Evolutionary conservation across 139 green algal species (phyloP), one percentile per base, ranked within the genome.

Genomic region (Chlorella ohadii): DNA sequence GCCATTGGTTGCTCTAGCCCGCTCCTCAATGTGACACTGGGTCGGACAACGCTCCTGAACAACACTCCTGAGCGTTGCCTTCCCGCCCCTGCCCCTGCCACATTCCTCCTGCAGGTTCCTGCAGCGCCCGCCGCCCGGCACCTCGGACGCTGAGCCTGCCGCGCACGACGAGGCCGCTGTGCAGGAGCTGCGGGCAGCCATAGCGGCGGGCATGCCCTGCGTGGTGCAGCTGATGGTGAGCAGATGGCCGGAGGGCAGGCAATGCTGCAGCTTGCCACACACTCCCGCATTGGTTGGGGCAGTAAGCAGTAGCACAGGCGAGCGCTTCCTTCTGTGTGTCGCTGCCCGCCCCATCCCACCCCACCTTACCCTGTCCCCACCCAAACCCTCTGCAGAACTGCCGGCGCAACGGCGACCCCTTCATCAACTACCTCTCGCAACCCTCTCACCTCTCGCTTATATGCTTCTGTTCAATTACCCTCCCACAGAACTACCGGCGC

Each of bases 341-440:
- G n/a, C n/a, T n/a, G n/a, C n/a, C n/a, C n/a, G n/a, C n/a, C n/a
- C n/a, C n/a, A n/a, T n/a, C n/a, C n/a, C n/a, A n/a, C n/a, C n/a
- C n/a, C n/a, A n/a, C n/a, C n/a, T n/a, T n/a, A n/a, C n/a, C n/a
- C n/a, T n/a, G n/a, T n/a, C n/a, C n/a, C n/a, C n/a, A n/a, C n/a
- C n/a, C n/a, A n/a, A n/a, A n/a, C n/a, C n/a, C n/a, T n/a, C n/a
- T n/a, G n/a, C 66, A 84, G 63, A 97, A 97, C 87, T 96, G 95
- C 81, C 86, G 79, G 56, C 87, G 89, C 57, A 94, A 90, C 80
- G 92, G 92, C 23, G 89, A 93, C 59, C 57, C 90, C 9, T 97
- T 97, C 79, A 86, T 96, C 72, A 97, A 97, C 84, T 93, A 93
- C 81, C 90, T 97, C 4, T 92, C 83, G n/a, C n/a, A n/a, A n/a